A percentile compares a stretch with the other conserved stretches of the same genome.
Evolutionary conservation across 208 protist genomes (phyloP).

Genomic region (Trypanosoma cruzi): DNA sequence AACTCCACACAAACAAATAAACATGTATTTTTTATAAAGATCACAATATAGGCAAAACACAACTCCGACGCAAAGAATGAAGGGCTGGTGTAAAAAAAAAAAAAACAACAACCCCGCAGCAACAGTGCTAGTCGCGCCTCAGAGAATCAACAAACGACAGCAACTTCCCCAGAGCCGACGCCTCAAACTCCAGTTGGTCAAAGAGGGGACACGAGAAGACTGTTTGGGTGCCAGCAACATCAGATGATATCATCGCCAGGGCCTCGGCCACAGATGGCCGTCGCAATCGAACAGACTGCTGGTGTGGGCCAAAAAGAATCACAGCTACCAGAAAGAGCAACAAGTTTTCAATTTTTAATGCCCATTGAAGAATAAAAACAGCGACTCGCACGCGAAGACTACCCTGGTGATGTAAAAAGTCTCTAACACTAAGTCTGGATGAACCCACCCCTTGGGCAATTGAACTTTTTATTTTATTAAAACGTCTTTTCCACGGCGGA

Average conservation of each 20-base stretch:
- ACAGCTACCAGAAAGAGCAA: conserved; percentile 68
- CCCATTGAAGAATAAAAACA: conserved; percentile 19
- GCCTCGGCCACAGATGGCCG: conserved; percentile 36
- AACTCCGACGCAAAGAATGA: not conserved
- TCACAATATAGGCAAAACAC: not conserved
- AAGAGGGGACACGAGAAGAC: conserved; percentile 61
- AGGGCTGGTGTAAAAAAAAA: not conserved
- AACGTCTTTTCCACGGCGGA: not conserved
- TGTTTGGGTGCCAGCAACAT: conserved; percentile 55
- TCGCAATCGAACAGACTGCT: conserved; percentile 43
- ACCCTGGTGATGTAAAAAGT: conserved; percentile 16
- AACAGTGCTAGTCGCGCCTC: not conserved
- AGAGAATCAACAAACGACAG: conserved; percentile 64
- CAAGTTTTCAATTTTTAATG: conserved; percentile 34
- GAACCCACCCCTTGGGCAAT: not conserved
- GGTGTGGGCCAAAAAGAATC: conserved; percentile 69
- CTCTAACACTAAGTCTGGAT: conserved; percentile 9
- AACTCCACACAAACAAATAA: not conserved
- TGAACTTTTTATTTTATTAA: not conserved
- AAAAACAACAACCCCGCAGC: not conserved
- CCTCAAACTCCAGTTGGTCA: conserved; percentile 54
- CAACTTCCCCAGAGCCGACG: conserved; percentile 47
- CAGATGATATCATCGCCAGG: conserved; percentile 41
- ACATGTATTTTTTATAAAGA: no score
- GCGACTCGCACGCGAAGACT: conserved; percentile 9